Evolutionary conservation across 1,284 basidiomycete genomes (phyloP), one percentile per base, ranked within the genome.

Genomic region (Exobasidium cylindrosporum): DNA sequence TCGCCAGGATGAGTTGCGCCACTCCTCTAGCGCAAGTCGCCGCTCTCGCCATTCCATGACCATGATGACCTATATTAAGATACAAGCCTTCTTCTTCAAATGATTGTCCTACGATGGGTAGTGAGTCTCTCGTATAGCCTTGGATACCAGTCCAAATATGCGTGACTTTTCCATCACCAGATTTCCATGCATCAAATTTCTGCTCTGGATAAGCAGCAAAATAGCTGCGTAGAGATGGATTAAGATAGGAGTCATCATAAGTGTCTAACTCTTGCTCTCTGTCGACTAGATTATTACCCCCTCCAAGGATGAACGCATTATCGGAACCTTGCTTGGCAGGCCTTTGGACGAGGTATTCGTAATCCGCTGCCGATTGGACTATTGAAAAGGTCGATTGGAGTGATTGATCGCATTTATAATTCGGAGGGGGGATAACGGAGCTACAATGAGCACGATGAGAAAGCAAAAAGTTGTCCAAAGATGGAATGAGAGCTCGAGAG

Each of bases 1-100:
- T 11, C 10, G 55, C 29, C 10, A 31, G 5, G 28, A 59, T 59
- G 11, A 59, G 46, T 3, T 44, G 57, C 14, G 58, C 58, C n/a
- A 60, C 40, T 14, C 58, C 58, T 28, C 52, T 31, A 29, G 45
- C 28, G 28, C 58, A 60, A 14, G 50, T 60, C 17, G 58, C 58
- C 13, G 58, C 58, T 29, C 58, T 50, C 1, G 58, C 58, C 58
- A 60, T 60, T 23, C 58, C 58, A 30, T 60, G 58, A 17, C 58
- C 58, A 35, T 60, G 58, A 30, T 54, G 44, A 5, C 56, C 54
- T 5, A 58, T 5, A 28, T 13, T 28, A 21, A 60, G 28, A 28
- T 17, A 60, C 3, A 60, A 29, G 10, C 54, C 54, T 1, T 43
- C 40, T 40, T 50, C 13, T 3, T 30, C 58, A 11, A 24, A 35